A percentile compares a stretch with the other conserved stretches of the same genome.
phyloP scores from a whole-genome alignment of 768 basidiomycete species.

The Lepiota brunneoincarnata region DNA sequence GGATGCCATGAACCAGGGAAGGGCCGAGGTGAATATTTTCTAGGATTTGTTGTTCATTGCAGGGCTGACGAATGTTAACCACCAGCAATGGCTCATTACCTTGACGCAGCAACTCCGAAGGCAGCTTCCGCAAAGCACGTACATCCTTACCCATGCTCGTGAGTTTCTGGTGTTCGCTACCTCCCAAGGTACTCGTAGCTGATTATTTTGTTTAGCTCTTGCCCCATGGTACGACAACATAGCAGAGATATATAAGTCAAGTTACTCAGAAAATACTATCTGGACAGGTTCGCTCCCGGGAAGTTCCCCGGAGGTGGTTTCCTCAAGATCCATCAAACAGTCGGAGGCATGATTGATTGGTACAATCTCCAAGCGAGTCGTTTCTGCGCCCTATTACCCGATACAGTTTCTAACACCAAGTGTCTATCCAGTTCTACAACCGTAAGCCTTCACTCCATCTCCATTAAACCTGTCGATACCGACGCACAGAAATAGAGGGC shows the following conservation, averaged over 20 bases:
- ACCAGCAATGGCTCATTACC: slow-evolving; percentile 46
- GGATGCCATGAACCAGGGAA: slow-evolving; percentile 51
- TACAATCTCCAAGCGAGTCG: slow-evolving; percentile 48
- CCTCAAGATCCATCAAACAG: slow-evolving; percentile 47
- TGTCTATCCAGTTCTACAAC: slow-evolving; percentile 38
- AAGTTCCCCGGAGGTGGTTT: slow-evolving; percentile 53
- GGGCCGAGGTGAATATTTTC: slow-evolving; percentile 40
- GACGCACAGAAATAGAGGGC: slow-evolving; percentile 44
- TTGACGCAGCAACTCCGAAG: slow-evolving; percentile 51
- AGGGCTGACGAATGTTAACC: neutral
- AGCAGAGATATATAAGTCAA: neutral
- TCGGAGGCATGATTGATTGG: slow-evolving; percentile 65
- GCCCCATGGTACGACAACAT: slow-evolving; percentile 38
- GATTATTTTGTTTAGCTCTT: slow-evolving; percentile 32
- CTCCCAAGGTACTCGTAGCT: neutral
- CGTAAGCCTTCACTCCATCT: slow-evolving; percentile 26
- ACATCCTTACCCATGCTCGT: slow-evolving; percentile 58
- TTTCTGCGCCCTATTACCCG: neutral
- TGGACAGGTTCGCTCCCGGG: slow-evolving; percentile 38
- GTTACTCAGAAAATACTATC: neutral
- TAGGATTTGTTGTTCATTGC: neutral
- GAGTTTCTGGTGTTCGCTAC: slow-evolving; percentile 19
- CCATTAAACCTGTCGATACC: neutral
- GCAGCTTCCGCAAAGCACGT: slow-evolving; percentile 45
- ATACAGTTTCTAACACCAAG: neutral